Conservation (phyloP, 1,139 yeast species). For the Geotrichum cucujoidarum region DNA sequence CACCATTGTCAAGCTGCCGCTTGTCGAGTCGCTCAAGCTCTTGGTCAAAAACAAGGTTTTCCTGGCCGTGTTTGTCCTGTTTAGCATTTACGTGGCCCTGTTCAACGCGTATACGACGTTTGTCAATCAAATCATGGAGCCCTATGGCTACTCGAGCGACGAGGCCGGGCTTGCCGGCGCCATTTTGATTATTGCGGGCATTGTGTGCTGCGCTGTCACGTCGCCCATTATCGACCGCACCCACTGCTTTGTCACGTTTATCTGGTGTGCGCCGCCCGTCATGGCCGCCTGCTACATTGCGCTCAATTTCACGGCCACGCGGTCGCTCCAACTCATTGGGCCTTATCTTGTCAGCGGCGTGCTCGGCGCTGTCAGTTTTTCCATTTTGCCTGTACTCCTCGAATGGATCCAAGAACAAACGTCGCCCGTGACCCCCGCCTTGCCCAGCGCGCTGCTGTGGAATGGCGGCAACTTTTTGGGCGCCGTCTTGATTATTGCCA, state of each 20-base stretch:
- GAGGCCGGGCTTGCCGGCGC: conserved; percentile 39
- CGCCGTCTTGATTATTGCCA: conserved; percentile 35
- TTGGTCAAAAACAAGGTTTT: conserved; percentile 25
- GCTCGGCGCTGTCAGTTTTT: conserved; percentile 36
- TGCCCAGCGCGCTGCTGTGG: conserved; percentile 35
- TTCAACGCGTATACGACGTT: conserved; percentile 37
- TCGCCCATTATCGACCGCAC: conserved; percentile 35
- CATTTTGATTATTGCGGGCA: conserved; percentile 34
- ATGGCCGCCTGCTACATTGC: conserved; percentile 34
- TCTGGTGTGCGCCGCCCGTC: conserved; percentile 31
- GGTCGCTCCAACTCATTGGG: conserved; percentile 29
- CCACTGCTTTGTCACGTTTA: conserved; percentile 29
- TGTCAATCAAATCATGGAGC: conserved; percentile 36
- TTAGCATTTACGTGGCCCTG: conserved; percentile 37
- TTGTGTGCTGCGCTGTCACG: conserved; percentile 33
- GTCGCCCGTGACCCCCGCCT: conserved; percentile 36
- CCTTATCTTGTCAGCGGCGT: conserved; percentile 36
- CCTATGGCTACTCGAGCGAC: conserved; percentile 35
- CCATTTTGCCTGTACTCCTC: conserved; percentile 34
- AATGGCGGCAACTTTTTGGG: conserved; percentile 37
- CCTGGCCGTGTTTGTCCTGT: conserved; percentile 29
- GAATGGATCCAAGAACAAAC: conserved; percentile 38
- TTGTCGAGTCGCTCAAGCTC: conserved; percentile 26
- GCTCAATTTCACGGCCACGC: conserved; percentile 34
- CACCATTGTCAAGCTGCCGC: conserved; percentile 28